Percentiles rank a stretch among this genome's conserved stretches.
These are phyloP conservation scores for Thraustochytrium sp. DNA, from an alignment of 352 stramenopile species.

Conservation along the genomic window DNA sequence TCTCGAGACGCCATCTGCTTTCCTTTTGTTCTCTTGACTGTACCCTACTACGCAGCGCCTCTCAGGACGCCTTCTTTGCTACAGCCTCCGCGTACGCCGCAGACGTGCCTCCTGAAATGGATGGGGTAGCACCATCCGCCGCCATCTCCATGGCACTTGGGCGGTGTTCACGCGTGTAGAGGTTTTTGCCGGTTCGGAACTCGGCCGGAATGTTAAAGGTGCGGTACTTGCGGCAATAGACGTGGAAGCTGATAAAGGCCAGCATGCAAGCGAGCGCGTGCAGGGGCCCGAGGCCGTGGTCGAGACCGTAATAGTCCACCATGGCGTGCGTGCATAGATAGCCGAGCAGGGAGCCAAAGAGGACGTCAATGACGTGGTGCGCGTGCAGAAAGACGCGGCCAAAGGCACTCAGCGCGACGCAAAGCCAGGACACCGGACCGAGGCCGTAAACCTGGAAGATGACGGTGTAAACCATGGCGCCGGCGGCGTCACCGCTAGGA, in stretches of 20 bases:
- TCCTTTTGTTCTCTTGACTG: too few species aligned
- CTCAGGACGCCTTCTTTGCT: too few species aligned
- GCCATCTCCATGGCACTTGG: neutral
- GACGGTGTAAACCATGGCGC: neutral
- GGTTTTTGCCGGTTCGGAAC: neutral
- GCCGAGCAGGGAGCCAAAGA: neutral
- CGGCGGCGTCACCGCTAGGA: slow-evolving; percentile 4
- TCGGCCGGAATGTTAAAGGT: slow-evolving; percentile 7
- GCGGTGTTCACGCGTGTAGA: neutral
- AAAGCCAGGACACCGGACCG: neutral
- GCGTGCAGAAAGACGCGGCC: slow-evolving; percentile 23
- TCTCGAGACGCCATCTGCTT: too few species aligned
- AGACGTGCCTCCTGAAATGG: neutral
- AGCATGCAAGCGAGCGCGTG: neutral
- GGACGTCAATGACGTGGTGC: slow-evolving; percentile 27
- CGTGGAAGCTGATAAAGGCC: neutral
- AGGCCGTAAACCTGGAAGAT: neutral
- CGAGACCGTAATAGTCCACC: neutral
- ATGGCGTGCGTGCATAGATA: neutral
- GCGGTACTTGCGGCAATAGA: neutral
- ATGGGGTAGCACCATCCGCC: neutral
- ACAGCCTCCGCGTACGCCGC: too few species aligned
- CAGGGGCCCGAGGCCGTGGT: neutral
- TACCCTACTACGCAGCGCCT: too few species aligned
- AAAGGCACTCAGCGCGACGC: neutral